Conservation (phyloP, 495 filamentous ascomycete species). For the Lindgomyces ingoldianus region DNA sequence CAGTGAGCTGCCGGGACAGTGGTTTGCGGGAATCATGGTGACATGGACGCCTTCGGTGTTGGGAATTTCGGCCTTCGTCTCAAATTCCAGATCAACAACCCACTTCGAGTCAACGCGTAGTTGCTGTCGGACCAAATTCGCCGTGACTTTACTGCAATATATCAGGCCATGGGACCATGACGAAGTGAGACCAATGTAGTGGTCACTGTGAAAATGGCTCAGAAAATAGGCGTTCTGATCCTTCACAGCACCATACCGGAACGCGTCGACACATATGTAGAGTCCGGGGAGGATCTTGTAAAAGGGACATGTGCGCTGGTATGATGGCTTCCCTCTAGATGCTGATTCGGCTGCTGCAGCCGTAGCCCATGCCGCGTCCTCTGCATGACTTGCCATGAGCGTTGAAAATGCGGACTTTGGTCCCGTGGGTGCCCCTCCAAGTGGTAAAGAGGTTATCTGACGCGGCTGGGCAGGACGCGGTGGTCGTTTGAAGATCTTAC, state of each 20-base stretch:
- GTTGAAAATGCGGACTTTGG: constrained; percentile 78
- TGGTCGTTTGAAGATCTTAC: constrained; percentile 59
- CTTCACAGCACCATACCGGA: constrained; percentile 90
- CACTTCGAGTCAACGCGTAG: constrained; percentile 83
- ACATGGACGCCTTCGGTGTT: constrained; percentile 77
- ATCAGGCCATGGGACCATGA: constrained; percentile 94
- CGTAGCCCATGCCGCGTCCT: constrained; percentile 84
- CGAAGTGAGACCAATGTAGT: constrained; percentile 87
- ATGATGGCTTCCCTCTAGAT: constrained; percentile 84
- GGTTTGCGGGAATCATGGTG: constrained; percentile 95
- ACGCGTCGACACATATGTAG: constrained; percentile 91
- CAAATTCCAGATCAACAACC: constrained; percentile 83
- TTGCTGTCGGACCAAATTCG: constrained; percentile 81
- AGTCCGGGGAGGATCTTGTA: constrained; percentile 96
- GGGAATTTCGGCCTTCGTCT: constrained; percentile 75
- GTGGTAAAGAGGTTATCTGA: constrained; percentile 70
- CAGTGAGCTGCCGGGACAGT: constrained; percentile 91
- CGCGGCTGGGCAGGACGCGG: constrained; percentile 68
- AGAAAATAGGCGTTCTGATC: constrained; percentile 95
- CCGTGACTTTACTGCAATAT: constrained; percentile 92
- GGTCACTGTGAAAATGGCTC: constrained; percentile 96
- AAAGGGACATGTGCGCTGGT: constrained; percentile 89
- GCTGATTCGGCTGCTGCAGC: constrained; percentile 78
- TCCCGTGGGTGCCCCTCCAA: constrained; percentile 46
- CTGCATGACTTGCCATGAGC: constrained; percentile 86